Evolutionary conservation across 1,139 yeast species (phyloP), one percentile per base, ranked within the genome.

Genomic region (Yamadazyma mexicana): DNA sequence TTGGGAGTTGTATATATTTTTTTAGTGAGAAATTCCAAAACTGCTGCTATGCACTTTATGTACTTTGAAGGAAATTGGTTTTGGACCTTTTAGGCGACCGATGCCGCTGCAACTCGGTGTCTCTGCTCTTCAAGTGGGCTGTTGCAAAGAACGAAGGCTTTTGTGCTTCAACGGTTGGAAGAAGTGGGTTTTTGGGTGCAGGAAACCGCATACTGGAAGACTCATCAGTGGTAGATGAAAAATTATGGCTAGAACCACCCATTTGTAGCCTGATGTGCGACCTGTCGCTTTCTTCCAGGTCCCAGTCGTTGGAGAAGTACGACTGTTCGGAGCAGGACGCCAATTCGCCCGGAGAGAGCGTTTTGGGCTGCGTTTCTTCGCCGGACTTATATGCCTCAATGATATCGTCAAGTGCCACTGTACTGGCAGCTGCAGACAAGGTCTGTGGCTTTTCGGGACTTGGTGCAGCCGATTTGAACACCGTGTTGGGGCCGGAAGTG

Each of bases 221-320:
- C 3, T 28, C 31, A 15, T 10, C 30, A 15, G 9, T 15, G n/a
- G n/a, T n/a, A n/a, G n/a, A n/a, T n/a, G 16, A 12, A 27, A 15
- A 4, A 27, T 16, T 5, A 11, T 5, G 27, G 27, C 10, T 11
- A 7, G 12, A 8, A 20, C 8, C 22, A 4, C 10, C 5, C 5
- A 24, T 9, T 4, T 24, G 11, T n/a, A 6, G 8, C 27, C n/a
- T 9, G 27, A n/a, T 24, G 6, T 24, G 27, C 11, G 27, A 9
- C 27, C 4, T 15, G 4, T 16, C n/a, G n/a, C 14, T 18, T 3
- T 15, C 16, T 5, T 16, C 17, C 20, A 16, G 31, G 25, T 38
- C 35, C 52, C 52, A 48, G 31, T 43, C 49, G 15, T 42, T 38
- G 3, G 52, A 48, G 29, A 40, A 47, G 33, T 34, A 48, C 8